Percentiles rank a stretch among this genome's conserved stretches.
Evolutionary conservation across 2,329 filamentous ascomycete species (phyloP).

Genomic region (Fusarium robinianum): DNA sequence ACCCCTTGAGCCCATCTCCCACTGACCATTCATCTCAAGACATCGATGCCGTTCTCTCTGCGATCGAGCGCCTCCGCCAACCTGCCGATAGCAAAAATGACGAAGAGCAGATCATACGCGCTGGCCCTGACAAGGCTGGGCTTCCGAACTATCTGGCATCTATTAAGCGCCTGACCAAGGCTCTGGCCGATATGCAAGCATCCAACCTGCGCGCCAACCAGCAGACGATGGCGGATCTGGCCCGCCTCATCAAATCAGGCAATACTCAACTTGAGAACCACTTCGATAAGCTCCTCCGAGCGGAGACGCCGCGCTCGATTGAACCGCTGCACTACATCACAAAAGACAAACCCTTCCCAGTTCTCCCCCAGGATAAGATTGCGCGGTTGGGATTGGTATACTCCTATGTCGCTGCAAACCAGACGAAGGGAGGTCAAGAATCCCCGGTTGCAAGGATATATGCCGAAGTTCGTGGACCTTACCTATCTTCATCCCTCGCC

Average conservation of each 20-base stretch:
- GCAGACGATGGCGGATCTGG: slow-evolving; percentile 80
- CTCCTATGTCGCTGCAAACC: slow-evolving; percentile 69
- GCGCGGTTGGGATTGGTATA: slow-evolving; percentile 80
- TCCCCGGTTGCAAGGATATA: slow-evolving; percentile 81
- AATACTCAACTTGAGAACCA: slow-evolving; percentile 82
- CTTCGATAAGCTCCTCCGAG: slow-evolving; percentile 75
- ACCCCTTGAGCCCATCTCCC: neutral
- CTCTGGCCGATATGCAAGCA: slow-evolving; percentile 80
- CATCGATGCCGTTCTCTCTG: slow-evolving; percentile 81
- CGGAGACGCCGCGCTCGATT: slow-evolving; percentile 76
- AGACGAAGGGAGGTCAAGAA: slow-evolving; percentile 59
- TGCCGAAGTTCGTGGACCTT: slow-evolving; percentile 82
- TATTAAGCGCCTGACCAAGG: slow-evolving; percentile 84
- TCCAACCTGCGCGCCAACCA: slow-evolving; percentile 95
- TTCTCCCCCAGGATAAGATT: slow-evolving; percentile 75
- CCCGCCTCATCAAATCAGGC: slow-evolving; percentile 75
- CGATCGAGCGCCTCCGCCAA: slow-evolving; percentile 86
- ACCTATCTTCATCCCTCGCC: slow-evolving; percentile 78
- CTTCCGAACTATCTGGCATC: slow-evolving; percentile 85
- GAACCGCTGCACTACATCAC: slow-evolving; percentile 93
- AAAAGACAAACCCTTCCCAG: slow-evolving; percentile 83
- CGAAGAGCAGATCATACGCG: slow-evolving; percentile 88
- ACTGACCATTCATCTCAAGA: slow-evolving; percentile 57
- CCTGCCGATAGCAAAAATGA: slow-evolving; percentile 91
- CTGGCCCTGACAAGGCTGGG: slow-evolving; percentile 82